phyloP scores from a whole-genome alignment of 352 stramenopile species.

The Phytopythium litorale region DNA sequence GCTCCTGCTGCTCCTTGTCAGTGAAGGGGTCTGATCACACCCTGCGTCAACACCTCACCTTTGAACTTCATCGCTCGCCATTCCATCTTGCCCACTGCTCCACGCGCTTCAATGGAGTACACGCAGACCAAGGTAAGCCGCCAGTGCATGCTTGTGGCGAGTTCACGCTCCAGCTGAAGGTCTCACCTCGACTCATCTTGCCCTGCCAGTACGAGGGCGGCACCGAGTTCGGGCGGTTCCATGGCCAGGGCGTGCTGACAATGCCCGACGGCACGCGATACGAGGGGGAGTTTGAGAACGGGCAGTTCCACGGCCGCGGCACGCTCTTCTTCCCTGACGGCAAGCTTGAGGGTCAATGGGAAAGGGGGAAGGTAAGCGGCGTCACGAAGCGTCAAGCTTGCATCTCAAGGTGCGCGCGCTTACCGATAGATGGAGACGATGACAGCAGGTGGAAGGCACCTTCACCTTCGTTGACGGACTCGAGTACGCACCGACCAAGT shows the following conservation, averaged over 20 bases:
- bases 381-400: not conserved
- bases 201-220: slow-evolving; percentile 48
- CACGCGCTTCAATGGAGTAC: slow-evolving; percentile 2
- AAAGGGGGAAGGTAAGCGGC: slow-evolving; percentile 54
- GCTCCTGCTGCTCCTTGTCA: not conserved
- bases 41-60: not conserved
- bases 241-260: slow-evolving; percentile 48
- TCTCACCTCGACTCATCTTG: not conserved
- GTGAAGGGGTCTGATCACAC: not conserved
- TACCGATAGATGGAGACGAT: not conserved
- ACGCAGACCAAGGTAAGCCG: slow-evolving; percentile 6
- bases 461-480: slow-evolving; percentile 80
- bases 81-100: not conserved
- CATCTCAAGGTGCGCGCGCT: not conserved
- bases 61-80: not conserved
- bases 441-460: slow-evolving; percentile 65
- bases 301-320: slow-evolving; percentile 72
- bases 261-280: slow-evolving; percentile 64
- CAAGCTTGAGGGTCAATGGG: slow-evolving; percentile 65
- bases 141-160: not conserved
- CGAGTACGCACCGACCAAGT: slow-evolving; percentile 54
- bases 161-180: not conserved
- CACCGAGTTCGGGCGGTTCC: slow-evolving; percentile 56
- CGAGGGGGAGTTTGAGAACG: slow-evolving; percentile 79
- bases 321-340: slow-evolving; percentile 70